These are phyloP conservation scores for Leptographium radiaticola DNA, from an alignment of 2,329 filamentous ascomycete species.

Conservation along the genomic window DNA sequence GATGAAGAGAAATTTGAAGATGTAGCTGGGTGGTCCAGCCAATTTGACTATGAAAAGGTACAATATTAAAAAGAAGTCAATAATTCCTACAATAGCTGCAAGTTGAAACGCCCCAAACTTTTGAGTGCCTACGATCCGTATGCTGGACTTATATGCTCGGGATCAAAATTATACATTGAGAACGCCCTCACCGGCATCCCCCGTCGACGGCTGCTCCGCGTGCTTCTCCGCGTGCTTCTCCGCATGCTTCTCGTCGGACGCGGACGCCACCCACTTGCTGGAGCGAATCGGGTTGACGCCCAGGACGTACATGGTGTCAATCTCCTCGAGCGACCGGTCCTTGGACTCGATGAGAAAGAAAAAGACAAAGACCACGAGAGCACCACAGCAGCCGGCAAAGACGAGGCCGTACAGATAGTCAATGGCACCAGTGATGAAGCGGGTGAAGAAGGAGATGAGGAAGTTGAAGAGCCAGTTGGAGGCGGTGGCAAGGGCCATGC, in stretches of 20 bases:
- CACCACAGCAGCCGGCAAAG: conserved; percentile 59
- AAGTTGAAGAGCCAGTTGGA: conserved; percentile 37
- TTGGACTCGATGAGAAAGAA: conserved; percentile 81
- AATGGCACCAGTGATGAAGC: conserved; percentile 39
- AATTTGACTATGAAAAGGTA: too few species aligned
- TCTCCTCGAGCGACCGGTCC: conserved; percentile 67
- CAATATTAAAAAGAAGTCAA: too few species aligned
- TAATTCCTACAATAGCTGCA: too few species aligned
- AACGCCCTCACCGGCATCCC: too few species aligned
- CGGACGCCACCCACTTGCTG: background rate
- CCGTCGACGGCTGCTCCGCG: too few species aligned
- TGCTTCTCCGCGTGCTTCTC: background rate
- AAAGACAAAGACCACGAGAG: conserved; percentile 45
- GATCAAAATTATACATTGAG: too few species aligned
- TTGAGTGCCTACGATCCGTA: too few species aligned
- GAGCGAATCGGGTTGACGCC: conserved; percentile 5
- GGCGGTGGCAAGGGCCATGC: conserved; percentile 53
- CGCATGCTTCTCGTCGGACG: background rate
- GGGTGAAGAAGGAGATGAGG: conserved; percentile 2
- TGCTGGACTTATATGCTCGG: too few species aligned
- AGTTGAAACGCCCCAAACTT: too few species aligned
- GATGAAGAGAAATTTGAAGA: too few species aligned
- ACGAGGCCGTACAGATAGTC: conserved; percentile 59
- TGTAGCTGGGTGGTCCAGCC: too few species aligned
- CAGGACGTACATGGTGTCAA: conserved; percentile 47